phyloP scores from a whole-genome alignment of 768 basidiomycete species.

The Cystobasidium ongulense region DNA sequence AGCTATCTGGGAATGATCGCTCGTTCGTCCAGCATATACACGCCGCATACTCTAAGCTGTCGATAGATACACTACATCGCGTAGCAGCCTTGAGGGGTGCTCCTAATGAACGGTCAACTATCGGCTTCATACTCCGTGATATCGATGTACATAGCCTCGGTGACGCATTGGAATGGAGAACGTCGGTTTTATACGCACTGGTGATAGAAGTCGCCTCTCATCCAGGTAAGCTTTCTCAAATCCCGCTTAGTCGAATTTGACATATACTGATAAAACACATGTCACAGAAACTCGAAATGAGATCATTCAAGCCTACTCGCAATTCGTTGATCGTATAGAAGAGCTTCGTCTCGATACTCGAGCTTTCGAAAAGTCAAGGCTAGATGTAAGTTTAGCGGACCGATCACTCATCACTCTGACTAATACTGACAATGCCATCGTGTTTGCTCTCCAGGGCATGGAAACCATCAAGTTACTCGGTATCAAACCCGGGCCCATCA shows the following conservation, averaged over 20 bases:
- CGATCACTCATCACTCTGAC: not conserved
- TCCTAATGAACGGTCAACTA: constrained; percentile 39
- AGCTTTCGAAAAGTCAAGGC: constrained; percentile 63
- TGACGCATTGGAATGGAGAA: constrained; percentile 59
- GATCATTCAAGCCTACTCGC: constrained; percentile 60
- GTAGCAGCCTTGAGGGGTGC: not conserved
- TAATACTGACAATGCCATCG: too few species aligned
- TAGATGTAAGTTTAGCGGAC: constrained; percentile 58
- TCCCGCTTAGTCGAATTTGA: too few species aligned
- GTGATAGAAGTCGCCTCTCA: constrained; percentile 59
- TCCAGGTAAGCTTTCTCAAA: constrained; percentile 45
- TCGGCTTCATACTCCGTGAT: constrained; percentile 61
- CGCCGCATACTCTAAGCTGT: constrained; percentile 54
- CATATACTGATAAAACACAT: not conserved
- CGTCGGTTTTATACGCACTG: constrained; percentile 65
- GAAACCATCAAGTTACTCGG: constrained; percentile 56
- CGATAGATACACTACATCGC: not conserved
- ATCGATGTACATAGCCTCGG: constrained; percentile 58
- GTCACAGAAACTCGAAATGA: constrained; percentile 47
- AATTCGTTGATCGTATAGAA: constrained; percentile 56
- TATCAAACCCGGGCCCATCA: constrained; percentile 62
- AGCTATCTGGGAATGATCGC: constrained; percentile 43
- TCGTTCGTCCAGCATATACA: constrained; percentile 44
- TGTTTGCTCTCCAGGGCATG: constrained; percentile 55
- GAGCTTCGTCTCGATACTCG: constrained; percentile 56